Evolutionary conservation across 2,329 filamentous ascomycete species (phyloP).

Genomic region (Colletotrichum godetiae): DNA sequence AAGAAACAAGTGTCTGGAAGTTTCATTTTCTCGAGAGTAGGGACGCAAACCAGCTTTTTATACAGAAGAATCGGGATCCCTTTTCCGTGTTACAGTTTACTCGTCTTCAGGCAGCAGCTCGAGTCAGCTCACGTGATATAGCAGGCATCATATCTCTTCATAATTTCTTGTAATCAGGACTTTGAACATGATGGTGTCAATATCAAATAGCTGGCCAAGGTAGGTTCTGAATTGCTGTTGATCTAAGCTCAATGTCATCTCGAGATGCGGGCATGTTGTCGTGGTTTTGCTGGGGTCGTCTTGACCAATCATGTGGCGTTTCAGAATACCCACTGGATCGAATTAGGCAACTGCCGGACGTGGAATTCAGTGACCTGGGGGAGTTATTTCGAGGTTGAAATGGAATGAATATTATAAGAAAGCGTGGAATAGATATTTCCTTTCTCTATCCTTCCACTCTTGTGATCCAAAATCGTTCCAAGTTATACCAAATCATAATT

Average conservation of each 20-base stretch:
- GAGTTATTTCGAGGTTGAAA: background rate
- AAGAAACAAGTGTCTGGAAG: too few relatives aligned
- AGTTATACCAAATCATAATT: background rate
- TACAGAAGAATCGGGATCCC: background rate
- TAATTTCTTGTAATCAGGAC: background rate
- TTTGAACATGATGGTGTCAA: too few relatives aligned
- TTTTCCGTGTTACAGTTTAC: background rate
- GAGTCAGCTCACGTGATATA: background rate
- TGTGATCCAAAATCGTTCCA: background rate
- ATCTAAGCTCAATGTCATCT: background rate
- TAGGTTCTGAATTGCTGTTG: background rate
- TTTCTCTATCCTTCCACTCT: background rate
- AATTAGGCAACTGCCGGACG: background rate
- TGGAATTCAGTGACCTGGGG: background rate
- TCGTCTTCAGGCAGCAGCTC: background rate
- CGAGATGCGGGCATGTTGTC: background rate
- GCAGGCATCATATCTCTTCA: background rate
- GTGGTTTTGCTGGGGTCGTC: background rate
- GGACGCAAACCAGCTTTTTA: too few relatives aligned
- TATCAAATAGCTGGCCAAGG: background rate
- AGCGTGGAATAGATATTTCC: background rate
- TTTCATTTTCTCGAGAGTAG: too few relatives aligned
- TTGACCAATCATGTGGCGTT: background rate
- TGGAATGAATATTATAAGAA: background rate
- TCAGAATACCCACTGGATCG: background rate